A percentile compares a stretch with the other conserved stretches of the same genome.
Conservation (phyloP, 2,329 filamentous ascomycete species). For the Aspergillus hortae region DNA sequence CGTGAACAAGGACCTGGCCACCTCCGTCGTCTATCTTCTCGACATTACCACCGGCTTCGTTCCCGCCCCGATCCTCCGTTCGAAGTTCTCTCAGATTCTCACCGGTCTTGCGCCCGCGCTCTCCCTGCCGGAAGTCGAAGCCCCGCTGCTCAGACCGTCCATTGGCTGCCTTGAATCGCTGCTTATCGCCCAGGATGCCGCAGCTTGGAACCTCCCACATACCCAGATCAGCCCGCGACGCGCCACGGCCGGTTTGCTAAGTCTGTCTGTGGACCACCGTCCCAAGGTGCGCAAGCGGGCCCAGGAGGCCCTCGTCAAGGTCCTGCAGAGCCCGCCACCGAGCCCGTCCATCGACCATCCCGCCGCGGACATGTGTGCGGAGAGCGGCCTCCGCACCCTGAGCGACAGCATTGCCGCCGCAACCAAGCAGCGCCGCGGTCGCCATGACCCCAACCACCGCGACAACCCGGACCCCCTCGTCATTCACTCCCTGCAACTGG, state of each 20-base stretch:
- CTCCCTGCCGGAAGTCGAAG: conserved; percentile 75
- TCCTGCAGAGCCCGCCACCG: conserved; percentile 80
- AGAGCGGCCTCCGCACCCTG: conserved; percentile 78
- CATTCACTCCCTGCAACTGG: conserved; percentile 87
- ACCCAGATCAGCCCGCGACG: conserved; percentile 80
- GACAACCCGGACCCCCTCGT: conserved; percentile 72
- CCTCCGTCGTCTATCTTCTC: conserved; percentile 90
- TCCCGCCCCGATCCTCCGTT: conserved; percentile 79
- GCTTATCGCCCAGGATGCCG: conserved; percentile 79
- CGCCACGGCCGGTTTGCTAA: conserved; percentile 80
- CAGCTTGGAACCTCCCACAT: conserved; percentile 82
- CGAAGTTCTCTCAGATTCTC: conserved; percentile 93
- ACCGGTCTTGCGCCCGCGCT: conserved; percentile 80
- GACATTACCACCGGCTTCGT: conserved; percentile 84
- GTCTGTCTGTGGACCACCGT: conserved; percentile 77
- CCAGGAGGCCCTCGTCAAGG: conserved; percentile 79
- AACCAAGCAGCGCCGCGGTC: conserved; percentile 63
- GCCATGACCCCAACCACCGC: conserved; percentile 37
- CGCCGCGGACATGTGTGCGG: conserved; percentile 92
- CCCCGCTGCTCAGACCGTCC: conserved; percentile 77
- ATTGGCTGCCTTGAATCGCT: conserved; percentile 94
- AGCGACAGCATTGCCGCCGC: conserved; percentile 66
- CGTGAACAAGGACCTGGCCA: conserved; percentile 76
- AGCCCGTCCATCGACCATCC: conserved; percentile 92
- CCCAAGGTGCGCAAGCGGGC: conserved; percentile 94